Evolutionary conservation across 2,329 filamentous ascomycete genomes (phyloP).

Genomic region (Juglanconis juglandina): DNA sequence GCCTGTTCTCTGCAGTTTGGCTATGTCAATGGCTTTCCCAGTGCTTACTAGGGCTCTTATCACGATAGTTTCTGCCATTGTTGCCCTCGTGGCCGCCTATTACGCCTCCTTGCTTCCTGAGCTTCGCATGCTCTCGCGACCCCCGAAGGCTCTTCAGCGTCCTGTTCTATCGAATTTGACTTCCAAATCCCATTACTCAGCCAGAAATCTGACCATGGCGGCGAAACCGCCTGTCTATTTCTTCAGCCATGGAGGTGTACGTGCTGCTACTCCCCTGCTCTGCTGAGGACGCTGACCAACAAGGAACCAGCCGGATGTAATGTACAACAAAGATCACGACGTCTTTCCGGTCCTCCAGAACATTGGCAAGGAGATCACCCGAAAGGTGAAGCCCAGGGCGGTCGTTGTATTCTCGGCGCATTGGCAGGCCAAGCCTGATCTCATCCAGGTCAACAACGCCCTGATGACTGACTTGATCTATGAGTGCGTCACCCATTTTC

Average conservation of each 20-base stretch:
- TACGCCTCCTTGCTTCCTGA: conserved; percentile 3
- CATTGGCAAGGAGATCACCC: conserved; percentile 68
- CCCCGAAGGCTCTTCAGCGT: not conserved
- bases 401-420: conserved; percentile 76
- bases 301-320: conserved; percentile 53
- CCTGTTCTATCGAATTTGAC: not conserved
- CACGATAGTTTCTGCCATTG: not conserved
- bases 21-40: conserved; percentile 4
- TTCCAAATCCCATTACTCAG: not conserved
- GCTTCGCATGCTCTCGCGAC: conserved; percentile 3
- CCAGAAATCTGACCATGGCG: conserved; percentile 22
- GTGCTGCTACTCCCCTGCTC: conserved; percentile 17
- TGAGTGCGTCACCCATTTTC: conserved; percentile 36
- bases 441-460: conserved; percentile 63
- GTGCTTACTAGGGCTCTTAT: conserved; percentile 6
- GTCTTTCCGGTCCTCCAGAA: conserved; percentile 61
- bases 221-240: conserved; percentile 43
- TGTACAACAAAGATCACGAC: conserved; percentile 66
- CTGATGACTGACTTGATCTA: conserved; percentile 66
- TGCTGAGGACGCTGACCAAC: not conserved
- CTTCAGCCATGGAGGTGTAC: conserved; percentile 48
- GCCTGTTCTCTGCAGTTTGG: not conserved
- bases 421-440: conserved; percentile 60
- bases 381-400: conserved; percentile 66
- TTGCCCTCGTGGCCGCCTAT: conserved; percentile 11